Conservation (phyloP, 1,284 basidiomycete genomes). For the Trichosporon coremiiforme region DNA sequence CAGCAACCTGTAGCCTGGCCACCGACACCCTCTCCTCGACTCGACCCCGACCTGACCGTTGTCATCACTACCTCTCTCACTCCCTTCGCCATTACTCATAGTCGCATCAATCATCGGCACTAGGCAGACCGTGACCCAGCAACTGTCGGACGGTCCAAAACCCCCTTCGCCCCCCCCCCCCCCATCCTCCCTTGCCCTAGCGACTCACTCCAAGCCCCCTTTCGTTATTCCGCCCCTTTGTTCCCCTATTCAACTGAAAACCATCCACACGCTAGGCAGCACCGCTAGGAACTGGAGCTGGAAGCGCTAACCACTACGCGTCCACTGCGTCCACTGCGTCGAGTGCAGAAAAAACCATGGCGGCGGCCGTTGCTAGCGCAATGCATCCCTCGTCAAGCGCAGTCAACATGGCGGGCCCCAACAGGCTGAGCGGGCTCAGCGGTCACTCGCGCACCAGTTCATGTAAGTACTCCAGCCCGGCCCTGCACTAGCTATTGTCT, state of each 20-base stretch:
- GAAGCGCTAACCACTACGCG: neutral
- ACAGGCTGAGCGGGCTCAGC: constrained; percentile 12
- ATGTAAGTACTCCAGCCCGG: neutral
- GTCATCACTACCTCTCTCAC: neutral
- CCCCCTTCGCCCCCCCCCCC: neutral
- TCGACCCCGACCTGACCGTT: neutral
- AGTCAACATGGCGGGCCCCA: constrained; percentile 9
- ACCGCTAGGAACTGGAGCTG: neutral
- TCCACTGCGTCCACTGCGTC: neutral
- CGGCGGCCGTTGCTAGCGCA: neutral
- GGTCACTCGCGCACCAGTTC: constrained; percentile 12
- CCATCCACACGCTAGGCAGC: neutral
- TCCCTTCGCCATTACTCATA: neutral
- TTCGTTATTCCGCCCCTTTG: constrained; percentile 6
- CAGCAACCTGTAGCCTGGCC: neutral
- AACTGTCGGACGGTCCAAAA: neutral
- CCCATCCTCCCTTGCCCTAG: neutral
- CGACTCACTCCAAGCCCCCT: constrained; percentile 14
- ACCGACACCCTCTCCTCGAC: neutral
- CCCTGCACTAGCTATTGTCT: constrained; percentile 6
- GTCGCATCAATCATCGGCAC: constrained; percentile 5
- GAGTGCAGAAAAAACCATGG: neutral
- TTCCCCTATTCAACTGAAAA: constrained; percentile 8
- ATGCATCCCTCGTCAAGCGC: constrained; percentile 12
- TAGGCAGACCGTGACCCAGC: neutral